These are phyloP conservation scores for Murraya paniculata DNA, from an alignment of 345 rosid species.

Conservation along the genomic window DNA sequence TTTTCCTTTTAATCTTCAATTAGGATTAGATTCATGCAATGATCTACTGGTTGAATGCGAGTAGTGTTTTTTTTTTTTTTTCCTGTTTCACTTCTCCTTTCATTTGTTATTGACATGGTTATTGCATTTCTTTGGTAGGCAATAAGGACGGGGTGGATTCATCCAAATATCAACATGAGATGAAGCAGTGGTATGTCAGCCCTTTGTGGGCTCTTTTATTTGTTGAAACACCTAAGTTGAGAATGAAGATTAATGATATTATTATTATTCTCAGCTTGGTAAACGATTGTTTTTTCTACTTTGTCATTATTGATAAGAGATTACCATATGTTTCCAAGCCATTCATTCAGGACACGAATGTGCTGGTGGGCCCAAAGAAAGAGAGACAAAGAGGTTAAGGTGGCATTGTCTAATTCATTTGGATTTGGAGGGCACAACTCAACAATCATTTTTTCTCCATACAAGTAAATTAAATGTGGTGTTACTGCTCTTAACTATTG, in stretches of 20 bases:
- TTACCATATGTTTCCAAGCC: background rate
- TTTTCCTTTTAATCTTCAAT: background rate
- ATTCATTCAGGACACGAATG: slow-evolving; percentile 52
- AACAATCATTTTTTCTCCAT: slow-evolving; percentile 82
- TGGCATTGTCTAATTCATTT: slow-evolving; percentile 84
- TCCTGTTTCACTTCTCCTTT: background rate
- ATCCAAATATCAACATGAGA: slow-evolving; percentile 89
- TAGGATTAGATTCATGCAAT: background rate
- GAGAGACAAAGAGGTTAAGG: slow-evolving; percentile 79
- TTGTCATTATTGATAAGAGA: background rate
- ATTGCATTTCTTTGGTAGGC: slow-evolving; percentile 46
- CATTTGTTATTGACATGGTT: background rate
- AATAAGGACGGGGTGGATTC: slow-evolving; percentile 90
- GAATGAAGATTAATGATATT: background rate
- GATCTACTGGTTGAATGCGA: background rate
- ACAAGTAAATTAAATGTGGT: slow-evolving; percentile 41
- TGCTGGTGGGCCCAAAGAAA: slow-evolving; percentile 81
- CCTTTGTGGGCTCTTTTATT: background rate
- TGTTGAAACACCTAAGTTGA: background rate
- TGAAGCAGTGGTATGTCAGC: slow-evolving; percentile 60
- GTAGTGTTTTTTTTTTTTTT: background rate
- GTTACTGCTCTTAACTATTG: slow-evolving; percentile 2
- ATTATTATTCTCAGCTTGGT: background rate
- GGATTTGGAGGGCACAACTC: slow-evolving; percentile 98
- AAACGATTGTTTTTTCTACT: background rate